These are phyloP conservation scores for Senna tora DNA, from an alignment of 306 rosid genomes.

Conservation along the genomic window DNA sequence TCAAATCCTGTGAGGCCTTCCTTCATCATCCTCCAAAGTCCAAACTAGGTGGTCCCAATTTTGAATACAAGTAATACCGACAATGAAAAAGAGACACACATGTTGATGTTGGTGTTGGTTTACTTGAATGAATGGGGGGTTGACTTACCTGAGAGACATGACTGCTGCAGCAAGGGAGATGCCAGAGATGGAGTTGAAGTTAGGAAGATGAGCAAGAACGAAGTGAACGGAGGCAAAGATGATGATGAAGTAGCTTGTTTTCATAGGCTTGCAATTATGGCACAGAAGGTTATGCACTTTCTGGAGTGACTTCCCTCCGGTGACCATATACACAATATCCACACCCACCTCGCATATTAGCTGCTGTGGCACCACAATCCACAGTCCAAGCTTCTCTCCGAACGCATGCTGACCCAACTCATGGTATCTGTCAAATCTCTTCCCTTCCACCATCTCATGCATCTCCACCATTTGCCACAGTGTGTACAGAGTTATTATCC, in stretches of 20 bases:
- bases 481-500: slow-evolving; percentile 49
- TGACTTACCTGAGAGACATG: slow-evolving; percentile 69
- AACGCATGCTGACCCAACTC: slow-evolving; percentile 52
- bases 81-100: not conserved
- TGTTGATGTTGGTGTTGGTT: not conserved
- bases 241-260: slow-evolving; percentile 60
- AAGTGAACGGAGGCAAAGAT: slow-evolving; percentile 77
- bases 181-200: slow-evolving; percentile 67
- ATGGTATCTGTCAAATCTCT: slow-evolving; percentile 54
- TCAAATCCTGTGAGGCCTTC: no score
- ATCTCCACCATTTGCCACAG: slow-evolving; percentile 57
- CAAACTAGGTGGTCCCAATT: not conserved
- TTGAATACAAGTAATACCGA: not conserved
- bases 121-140: not conserved
- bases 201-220: slow-evolving; percentile 77
- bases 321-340: slow-evolving; percentile 72
- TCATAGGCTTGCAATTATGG: slow-evolving; percentile 45
- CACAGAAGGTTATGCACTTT: slow-evolving; percentile 54
- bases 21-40: no score
- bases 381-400: slow-evolving; percentile 49
- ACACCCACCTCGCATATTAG: slow-evolving; percentile 64
- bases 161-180: slow-evolving; percentile 74
- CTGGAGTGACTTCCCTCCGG: slow-evolving; percentile 72
- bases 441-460: slow-evolving; percentile 54
- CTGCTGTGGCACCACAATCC: slow-evolving; percentile 62